Percentiles rank a stretch among this genome's conserved stretches.
These are phyloP conservation scores for Monosporozyma aquatica DNA, from an alignment of 805 yeast genomes.

Conservation along the genomic window DNA sequence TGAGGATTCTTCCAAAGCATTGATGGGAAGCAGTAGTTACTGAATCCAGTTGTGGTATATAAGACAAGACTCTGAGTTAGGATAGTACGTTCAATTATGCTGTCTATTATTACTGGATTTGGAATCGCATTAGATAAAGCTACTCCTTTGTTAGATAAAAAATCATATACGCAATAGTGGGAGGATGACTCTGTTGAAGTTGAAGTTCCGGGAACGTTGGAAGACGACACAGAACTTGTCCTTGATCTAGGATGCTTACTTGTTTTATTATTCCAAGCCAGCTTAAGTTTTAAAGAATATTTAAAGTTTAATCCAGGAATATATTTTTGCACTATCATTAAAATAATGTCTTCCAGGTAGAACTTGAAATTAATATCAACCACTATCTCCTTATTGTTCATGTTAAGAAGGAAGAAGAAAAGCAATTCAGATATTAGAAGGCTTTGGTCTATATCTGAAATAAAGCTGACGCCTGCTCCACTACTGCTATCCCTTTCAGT, in stretches of 20 bases:
- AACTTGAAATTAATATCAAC: conserved; percentile 2
- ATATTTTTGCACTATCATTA: conserved; percentile 13
- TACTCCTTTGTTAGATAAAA: conserved; percentile 13
- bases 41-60: conserved; percentile 5
- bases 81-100: conserved; percentile 14
- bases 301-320: conserved; percentile 14
- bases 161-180: conserved; percentile 12
- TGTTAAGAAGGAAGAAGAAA: conserved; percentile 8
- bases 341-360: conserved; percentile 11
- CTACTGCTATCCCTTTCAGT: neutral
- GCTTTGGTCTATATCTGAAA: neutral
- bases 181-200: neutral
- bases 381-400: neutral
- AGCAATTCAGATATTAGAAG: conserved; percentile 12
- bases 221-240: neutral
- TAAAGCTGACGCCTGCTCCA: neutral
- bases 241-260: conserved; percentile 2
- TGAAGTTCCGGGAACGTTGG: neutral
- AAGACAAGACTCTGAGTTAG: conserved; percentile 14
- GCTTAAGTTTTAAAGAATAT: conserved; percentile 11
- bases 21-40: neutral
- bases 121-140: conserved; percentile 13
- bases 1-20: conserved; percentile 10
- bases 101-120: conserved; percentile 15
- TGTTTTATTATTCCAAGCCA: neutral